Conservation (phyloP, 352 stramenopile species). For the Pythium myriotylum region DNA sequence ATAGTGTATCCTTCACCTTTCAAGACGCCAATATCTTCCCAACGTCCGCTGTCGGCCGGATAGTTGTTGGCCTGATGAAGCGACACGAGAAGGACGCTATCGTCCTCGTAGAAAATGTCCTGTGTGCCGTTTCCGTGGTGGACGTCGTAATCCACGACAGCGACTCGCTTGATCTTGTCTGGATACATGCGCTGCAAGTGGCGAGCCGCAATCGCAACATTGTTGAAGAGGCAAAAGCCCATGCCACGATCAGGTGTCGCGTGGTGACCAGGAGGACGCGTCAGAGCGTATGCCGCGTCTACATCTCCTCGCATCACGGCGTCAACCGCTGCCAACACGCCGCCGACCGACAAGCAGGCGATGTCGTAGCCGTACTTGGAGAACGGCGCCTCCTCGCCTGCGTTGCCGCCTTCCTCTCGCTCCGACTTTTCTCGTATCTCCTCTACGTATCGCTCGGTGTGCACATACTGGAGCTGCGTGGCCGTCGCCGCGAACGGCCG, state of each 20-base stretch:
- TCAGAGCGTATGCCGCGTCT: constrained; percentile 58
- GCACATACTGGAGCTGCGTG: constrained; percentile 55
- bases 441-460: constrained; percentile 57
- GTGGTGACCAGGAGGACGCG: constrained; percentile 75
- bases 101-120: constrained; percentile 85
- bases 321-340: constrained; percentile 59
- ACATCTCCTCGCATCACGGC: constrained; percentile 53
- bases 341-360: constrained; percentile 66
- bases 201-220: constrained; percentile 60
- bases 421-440: constrained; percentile 54
- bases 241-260: constrained; percentile 54
- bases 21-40: constrained; percentile 42
- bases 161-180: constrained; percentile 79
- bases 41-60: constrained; percentile 50
- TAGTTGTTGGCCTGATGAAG: constrained; percentile 88
- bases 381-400: constrained; percentile 72
- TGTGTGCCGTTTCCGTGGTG: constrained; percentile 97
- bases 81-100: constrained; percentile 75
- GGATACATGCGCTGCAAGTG: constrained; percentile 61
- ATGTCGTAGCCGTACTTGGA: constrained; percentile 77
- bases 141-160: constrained; percentile 96
- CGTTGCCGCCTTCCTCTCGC: constrained; percentile 62
- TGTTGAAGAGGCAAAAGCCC: constrained; percentile 79
- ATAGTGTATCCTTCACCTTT: constrained; percentile 61
- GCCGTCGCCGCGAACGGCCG: constrained; percentile 40